Evolutionary conservation across 1,139 yeast genomes (phyloP), one percentile per base, ranked within the genome.

Genomic region (Scheffersomyces segobiensis): DNA sequence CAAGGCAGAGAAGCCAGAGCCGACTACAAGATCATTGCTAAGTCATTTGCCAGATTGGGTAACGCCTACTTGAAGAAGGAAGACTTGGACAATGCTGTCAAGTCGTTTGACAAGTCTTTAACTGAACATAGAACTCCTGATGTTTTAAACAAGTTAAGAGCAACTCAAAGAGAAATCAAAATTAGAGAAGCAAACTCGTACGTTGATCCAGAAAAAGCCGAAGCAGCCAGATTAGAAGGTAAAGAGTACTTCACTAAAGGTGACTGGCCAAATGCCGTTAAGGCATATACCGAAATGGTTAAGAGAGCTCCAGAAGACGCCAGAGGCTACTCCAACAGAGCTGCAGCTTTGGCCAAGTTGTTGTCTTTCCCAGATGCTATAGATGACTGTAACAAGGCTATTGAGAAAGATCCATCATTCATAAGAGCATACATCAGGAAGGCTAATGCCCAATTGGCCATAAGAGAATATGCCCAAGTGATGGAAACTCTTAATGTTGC

Each of bases 121-220:
- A 96, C 99, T 52, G 99, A 96, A 80, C 97, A 93, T 77, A 89
- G 99, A 80, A 92, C 97, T 32, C 97, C 99, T 18, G 98, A 93
- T 61, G 91, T 91, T 42, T 84, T 96, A 69, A 87, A 86, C 68
- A 96, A 95, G 78, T 85, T 96, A 71, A 89, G 98, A 78, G 76
- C 87, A 22, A 84, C 97, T 53, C 98, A 95, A 78, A 91, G 91
- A 76, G 92, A 89, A 67, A 82, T 91, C 65, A 93, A 95, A 78
- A 80, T 80, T 58, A 83, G 84, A 70, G 97, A 93, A 76, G 86
- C 91, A 50, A 84, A 85, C 66, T 86, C 88, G 50, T 95, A 93
- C 74, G 77, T 93, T 63, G 89, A 93, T 73, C 97, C 97, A 42
- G 97, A 82, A 66, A 89, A 91, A 78, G 98, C 98, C 7, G 98